Conservation (phyloP, 768 basidiomycete genomes). For the Candolleomyces aberdarensis region DNA sequence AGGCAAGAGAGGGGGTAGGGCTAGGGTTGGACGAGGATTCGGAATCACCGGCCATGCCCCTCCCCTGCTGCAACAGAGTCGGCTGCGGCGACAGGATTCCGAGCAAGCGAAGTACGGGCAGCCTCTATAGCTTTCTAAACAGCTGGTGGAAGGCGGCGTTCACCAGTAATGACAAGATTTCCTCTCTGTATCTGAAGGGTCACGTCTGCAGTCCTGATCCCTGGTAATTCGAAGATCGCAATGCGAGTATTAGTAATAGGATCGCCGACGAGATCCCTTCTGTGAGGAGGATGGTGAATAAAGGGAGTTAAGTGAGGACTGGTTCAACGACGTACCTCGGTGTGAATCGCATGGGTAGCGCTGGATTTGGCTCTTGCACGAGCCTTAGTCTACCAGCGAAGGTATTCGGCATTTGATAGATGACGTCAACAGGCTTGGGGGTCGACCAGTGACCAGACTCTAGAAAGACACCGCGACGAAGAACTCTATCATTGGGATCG, state of each 20-base stretch:
- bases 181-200: constrained; percentile 30
- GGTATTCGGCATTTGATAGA: constrained; percentile 48
- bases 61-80: constrained; percentile 14
- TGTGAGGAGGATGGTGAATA: constrained; percentile 14
- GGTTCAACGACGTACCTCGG: constrained; percentile 18
- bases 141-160: constrained; percentile 22
- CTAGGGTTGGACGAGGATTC: neutral
- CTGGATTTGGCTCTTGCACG: constrained; percentile 11
- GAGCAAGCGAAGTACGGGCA: constrained; percentile 9
- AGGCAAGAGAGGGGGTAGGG: constrained; percentile 5
- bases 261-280: constrained; percentile 43
- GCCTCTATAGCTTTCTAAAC: constrained; percentile 4
- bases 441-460: constrained; percentile 48
- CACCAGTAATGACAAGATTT: constrained; percentile 32
- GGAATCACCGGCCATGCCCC: constrained; percentile 1
- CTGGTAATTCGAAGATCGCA: constrained; percentile 45
- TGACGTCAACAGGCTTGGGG: constrained; percentile 40
- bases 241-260: constrained; percentile 26
- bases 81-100: constrained; percentile 8
- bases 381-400: constrained; percentile 35
- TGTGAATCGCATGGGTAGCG: constrained; percentile 16
- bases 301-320: neutral
- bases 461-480: constrained; percentile 13
- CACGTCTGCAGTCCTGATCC: constrained; percentile 35
- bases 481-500: neutral